Percentiles rank a stretch among this genome's conserved stretches.
Evolutionary conservation across 1,284 basidiomycete species (phyloP).

Genomic region (Ganoderma multipileum): DNA sequence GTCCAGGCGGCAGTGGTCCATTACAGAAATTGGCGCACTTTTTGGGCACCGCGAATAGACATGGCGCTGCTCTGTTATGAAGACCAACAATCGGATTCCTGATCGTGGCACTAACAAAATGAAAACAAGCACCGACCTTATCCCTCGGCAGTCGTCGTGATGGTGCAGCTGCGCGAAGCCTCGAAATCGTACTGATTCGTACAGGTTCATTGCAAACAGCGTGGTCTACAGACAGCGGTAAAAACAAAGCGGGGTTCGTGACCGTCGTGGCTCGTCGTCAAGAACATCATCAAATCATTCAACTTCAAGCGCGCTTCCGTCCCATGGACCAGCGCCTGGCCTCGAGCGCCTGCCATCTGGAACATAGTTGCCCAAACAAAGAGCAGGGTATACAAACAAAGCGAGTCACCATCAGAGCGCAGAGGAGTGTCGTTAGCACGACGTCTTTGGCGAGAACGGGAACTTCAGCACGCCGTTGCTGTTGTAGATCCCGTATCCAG

Average conservation of each 20-base stretch:
- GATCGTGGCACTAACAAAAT: neutral
- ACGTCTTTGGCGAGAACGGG: constrained; percentile 49
- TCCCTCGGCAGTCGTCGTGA: neutral
- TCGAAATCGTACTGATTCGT: neutral
- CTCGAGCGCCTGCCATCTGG: neutral
- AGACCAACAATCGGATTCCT: neutral
- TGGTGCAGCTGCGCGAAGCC: neutral
- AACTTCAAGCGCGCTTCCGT: neutral
- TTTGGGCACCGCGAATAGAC: neutral
- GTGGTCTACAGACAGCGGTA: neutral
- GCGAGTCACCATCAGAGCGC: neutral
- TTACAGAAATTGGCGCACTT: neutral
- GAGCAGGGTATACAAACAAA: neutral
- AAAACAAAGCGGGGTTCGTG: neutral
- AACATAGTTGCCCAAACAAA: neutral
- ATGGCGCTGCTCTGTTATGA: neutral
- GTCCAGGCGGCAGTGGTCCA: neutral
- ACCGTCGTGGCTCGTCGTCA: constrained; percentile 5
- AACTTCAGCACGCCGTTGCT: constrained; percentile 57
- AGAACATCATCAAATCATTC: neutral
- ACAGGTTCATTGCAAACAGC: constrained; percentile 2
- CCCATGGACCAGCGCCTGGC: neutral
- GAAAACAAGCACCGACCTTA: neutral
- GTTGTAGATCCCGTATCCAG: constrained; percentile 71
- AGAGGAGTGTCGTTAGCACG: constrained; percentile 34